Base-by-base conservation (phyloP, 169 alveolate genomes). In the Babesia ovis region DNA sequence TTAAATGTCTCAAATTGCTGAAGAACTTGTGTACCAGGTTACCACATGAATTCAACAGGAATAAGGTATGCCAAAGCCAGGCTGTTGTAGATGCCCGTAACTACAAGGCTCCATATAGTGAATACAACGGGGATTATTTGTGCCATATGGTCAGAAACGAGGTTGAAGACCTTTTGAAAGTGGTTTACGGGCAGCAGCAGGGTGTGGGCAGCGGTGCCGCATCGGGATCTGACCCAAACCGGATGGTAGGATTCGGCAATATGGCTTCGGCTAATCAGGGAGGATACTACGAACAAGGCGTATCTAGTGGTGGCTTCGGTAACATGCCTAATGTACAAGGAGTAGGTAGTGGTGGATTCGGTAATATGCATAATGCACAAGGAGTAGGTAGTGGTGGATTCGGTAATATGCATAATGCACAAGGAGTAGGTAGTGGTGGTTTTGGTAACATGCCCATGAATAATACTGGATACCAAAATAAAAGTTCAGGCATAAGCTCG, bases 1-100 rank as follows among this genome's bases (percentile, higher is more conserved):
- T 80, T 75, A 88, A 88, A 68, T 81, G 91, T 45, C 54, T 88
- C 29, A 88, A 88, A 61, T 68, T 84, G 25, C 83, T 88, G 41
- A 88, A 88, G 48, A 77, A 74, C 77, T 66, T 88, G 46, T 88
- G 93, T 62, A 77, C 53, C 45, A 73, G 83, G 35, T 39, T 72
- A 16, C 84, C 89, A 9, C 69, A 81, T 37, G 89, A 81, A 4
- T 81, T 81, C 67, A 48, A 56, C 55, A 41, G 89, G 27, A 42
- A 66, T 42, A 79, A 69, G 43, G 82, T 79, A 1, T 57, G 75
- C 37, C 86, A 79, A 56, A 48, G 69, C 29, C 54, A 45, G 51
- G 64, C 67, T 11, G 69, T 79, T 11, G 42, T 69, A 18, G 79
- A 79, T 46, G 61, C 74, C 18, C 61, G 77, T 20, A 56, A 25